These are phyloP conservation scores for Fusarium drepaniforme DNA, from an alignment of 2,329 filamentous ascomycete species.

Conservation along the genomic window DNA sequence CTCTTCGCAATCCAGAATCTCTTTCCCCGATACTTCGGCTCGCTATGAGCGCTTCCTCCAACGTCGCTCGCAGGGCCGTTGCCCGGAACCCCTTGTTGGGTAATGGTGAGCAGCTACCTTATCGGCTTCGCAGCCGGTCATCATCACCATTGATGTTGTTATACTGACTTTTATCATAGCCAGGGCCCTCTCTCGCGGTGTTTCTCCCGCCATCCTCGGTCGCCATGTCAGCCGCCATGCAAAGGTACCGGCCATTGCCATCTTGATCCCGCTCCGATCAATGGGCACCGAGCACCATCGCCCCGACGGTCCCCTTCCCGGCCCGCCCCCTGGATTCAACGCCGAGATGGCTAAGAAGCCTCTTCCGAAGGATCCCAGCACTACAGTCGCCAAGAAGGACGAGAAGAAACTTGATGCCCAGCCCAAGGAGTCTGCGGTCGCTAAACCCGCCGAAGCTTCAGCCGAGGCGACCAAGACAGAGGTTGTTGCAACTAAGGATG, in stretches of 20 bases:
- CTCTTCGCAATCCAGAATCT: slow-evolving; percentile 20
- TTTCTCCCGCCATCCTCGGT: slow-evolving; percentile 60
- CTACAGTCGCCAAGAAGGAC: slow-evolving; percentile 51
- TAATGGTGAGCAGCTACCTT: slow-evolving; percentile 54
- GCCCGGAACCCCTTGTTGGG: slow-evolving; percentile 65
- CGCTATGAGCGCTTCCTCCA: slow-evolving; percentile 69
- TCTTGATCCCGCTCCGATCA: slow-evolving; percentile 68
- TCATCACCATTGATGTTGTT: slow-evolving; percentile 9
- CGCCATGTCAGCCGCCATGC: slow-evolving; percentile 61
- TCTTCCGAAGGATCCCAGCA: slow-evolving; percentile 67
- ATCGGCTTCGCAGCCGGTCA: neutral
- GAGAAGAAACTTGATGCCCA: slow-evolving; percentile 48
- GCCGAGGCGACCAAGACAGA: slow-evolving; percentile 54
- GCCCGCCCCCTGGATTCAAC: slow-evolving; percentile 91
- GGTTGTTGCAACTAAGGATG: slow-evolving; percentile 66
- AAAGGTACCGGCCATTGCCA: slow-evolving; percentile 64
- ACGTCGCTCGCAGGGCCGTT: slow-evolving; percentile 66
- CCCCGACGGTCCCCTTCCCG: slow-evolving; percentile 63
- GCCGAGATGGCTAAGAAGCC: slow-evolving; percentile 91
- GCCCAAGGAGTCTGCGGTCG: slow-evolving; percentile 16
- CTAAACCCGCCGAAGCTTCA: slow-evolving; percentile 42
- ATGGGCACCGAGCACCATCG: slow-evolving; percentile 72
- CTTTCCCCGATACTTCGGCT: slow-evolving; percentile 21
- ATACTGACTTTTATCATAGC: slow-evolving; percentile 52
- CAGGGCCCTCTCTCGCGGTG: slow-evolving; percentile 60